Base-by-base conservation (phyloP, 805 yeast genomes). In the Hanseniaspora pseudoguilliermondii region DNA sequence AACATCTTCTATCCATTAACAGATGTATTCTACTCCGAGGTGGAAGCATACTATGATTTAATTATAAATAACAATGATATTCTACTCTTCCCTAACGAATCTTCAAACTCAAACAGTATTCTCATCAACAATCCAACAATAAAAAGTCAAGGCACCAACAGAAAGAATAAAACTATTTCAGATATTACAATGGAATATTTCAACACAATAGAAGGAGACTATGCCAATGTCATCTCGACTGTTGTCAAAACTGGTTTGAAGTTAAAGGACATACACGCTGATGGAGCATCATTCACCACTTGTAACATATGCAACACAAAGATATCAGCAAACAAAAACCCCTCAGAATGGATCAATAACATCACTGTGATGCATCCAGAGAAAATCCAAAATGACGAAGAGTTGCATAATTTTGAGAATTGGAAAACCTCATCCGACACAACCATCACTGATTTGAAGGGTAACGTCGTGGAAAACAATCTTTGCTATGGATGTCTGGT, bases 201-300 rank as follows among this genome's bases (percentile, higher is more conserved):
- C 62, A 75, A 72, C 34, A 74, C 75, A 36, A 79, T 90, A 25
- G 95, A 87, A 63, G 75, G 75, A 6, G 89, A 82, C 16, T 89
- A 89, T 64, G 89, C 95, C 0, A 86, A 91, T 57, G 86, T 91
- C 2, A 89, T 90, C 2, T 84, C 96, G 0, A 90, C 97, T 0
- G 97, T 91, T 21, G 89, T 89, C 15, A 83, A 86, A 60, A 89
- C 95, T 0, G 96, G 93, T 5, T 82, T 82, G 49, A 89, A 91
- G 65, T 69, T 90, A 47, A 76, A 75, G 1, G 73, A 73, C 8
- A 86, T 86, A 0, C 65, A 56, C 34, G n/a, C 41, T 11, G 11
- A 32, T 42, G 54, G 57, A 25, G 40, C 56, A 27, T 3, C 18
- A 4, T 58, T 63, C 1, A 64, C 60, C 6, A 52, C 48, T 6